Evolutionary conservation across 805 yeast genomes (phyloP).

Genomic region (Kazachstania bromeliacearum): DNA sequence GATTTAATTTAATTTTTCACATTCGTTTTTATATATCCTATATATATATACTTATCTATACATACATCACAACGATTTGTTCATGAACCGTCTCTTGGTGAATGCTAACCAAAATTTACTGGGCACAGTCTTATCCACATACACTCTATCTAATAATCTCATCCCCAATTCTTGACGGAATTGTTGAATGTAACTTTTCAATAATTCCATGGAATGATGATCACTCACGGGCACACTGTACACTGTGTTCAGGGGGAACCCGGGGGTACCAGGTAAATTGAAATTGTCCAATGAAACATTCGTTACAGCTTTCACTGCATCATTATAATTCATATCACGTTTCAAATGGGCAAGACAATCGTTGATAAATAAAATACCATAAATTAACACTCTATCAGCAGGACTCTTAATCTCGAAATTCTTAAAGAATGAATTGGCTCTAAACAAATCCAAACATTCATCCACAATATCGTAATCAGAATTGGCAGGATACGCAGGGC

Average conservation of each 20-base stretch:
- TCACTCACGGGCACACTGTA: slow-evolving; percentile 65
- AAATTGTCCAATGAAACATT: slow-evolving; percentile 83
- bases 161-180: slow-evolving; percentile 89
- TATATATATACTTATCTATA: not conserved
- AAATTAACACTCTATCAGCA: slow-evolving; percentile 84
- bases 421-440: slow-evolving; percentile 93
- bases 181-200: slow-evolving; percentile 77
- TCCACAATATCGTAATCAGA: slow-evolving; percentile 84
- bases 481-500: slow-evolving; percentile 79
- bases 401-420: slow-evolving; percentile 96
- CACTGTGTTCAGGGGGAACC: slow-evolving; percentile 77
- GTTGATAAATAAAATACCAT: slow-evolving; percentile 83
- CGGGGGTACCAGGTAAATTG: slow-evolving; percentile 88
- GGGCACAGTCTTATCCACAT: slow-evolving; percentile 55
- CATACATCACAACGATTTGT: slow-evolving; percentile 39
- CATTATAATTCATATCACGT: slow-evolving; percentile 40
- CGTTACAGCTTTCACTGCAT: slow-evolving; percentile 61
- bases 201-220: slow-evolving; percentile 65
- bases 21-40: not conserved
- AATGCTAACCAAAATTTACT: slow-evolving; percentile 95
- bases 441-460: slow-evolving; percentile 80
- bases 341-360: slow-evolving; percentile 67
- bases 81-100: slow-evolving; percentile 92
- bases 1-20: no score
- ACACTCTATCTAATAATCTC: slow-evolving; percentile 67